Evolutionary conservation across 2,329 filamentous ascomycete genomes (phyloP), one percentile per base, ranked within the genome.

Genomic region (Dryadomyces quercivorus): DNA sequence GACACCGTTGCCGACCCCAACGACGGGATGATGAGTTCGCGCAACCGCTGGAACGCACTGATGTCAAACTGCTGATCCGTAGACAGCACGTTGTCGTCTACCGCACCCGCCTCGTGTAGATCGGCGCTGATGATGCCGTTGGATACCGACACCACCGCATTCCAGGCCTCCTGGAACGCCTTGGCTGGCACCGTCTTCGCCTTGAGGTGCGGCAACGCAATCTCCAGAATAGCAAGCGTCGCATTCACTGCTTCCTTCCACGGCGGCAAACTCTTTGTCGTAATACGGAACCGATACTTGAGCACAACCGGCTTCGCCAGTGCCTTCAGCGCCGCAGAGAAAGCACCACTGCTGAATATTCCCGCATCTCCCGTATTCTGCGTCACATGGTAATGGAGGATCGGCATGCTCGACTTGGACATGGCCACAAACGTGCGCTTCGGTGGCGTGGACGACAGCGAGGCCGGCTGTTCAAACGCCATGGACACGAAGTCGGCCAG

Each of bases 381-480:
- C 4, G 81, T 67, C 3, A 85, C 72, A 2, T 88, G 69, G 0
- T 69, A 70, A 59, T 86, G 75, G 2, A 94, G 68, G 48, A 89
- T 78, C 2, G 76, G 72, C 77, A 95, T 93, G 56, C 85, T 82
- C 20, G 81, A 80, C 66, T 93, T 95, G 1, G 91, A 89, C 64
- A 97, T 80, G 38, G 93, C 92, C 54, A 98, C 82, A 64, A 90
- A 97, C 0, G 89, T 95, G 7, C 88, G 86, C 55, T 81, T 81
- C 55, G 68, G 65, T 8, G 61, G 63, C 42, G 58, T 62, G 2
- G 51, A 7, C 15, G 55, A 20, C 57, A 18, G 42, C 13, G 42
- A 44, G 8, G 58, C 63, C 15, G 64, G 68, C 34, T 67, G 63
- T 0, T 72, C 68, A 61, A 88, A 91, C 1, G 88, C 85, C 38